Evolutionary conservation across 2,329 filamentous ascomycete species (phyloP).

Genomic region (Microsporum audouinii): DNA sequence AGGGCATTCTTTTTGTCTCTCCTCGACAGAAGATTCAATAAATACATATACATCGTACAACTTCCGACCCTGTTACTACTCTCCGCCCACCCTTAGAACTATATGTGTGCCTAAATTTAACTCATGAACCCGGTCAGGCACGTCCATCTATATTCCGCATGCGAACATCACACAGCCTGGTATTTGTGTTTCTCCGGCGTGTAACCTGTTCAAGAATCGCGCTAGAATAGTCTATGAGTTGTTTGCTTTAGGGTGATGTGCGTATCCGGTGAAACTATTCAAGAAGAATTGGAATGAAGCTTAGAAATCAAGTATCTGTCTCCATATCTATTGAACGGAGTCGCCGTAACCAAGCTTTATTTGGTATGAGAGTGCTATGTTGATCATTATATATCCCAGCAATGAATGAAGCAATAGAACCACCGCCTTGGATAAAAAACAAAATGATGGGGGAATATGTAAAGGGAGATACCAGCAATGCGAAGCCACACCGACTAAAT

Average conservation of each 20-base stretch:
- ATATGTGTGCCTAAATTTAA: neutral
- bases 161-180: neutral
- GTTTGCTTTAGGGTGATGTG: neutral
- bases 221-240: neutral
- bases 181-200: neutral
- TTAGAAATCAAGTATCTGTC: neutral
- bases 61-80: no score
- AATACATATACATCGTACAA: neutral
- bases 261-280: neutral
- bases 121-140: neutral
- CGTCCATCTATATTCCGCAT: neutral
- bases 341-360: neutral
- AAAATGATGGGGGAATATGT: neutral
- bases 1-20: neutral
- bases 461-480: neutral
- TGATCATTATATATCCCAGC: neutral
- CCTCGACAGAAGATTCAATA: neutral
- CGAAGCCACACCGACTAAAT: neutral
- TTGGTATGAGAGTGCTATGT: neutral
- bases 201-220: neutral
- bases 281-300: neutral
- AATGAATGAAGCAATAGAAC: neutral
- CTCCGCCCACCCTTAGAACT: no score
- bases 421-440: neutral
- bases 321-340: neutral